phyloP scores from a whole-genome alignment of 805 yeast genomes.

The Ogataea allantospora region DNA sequence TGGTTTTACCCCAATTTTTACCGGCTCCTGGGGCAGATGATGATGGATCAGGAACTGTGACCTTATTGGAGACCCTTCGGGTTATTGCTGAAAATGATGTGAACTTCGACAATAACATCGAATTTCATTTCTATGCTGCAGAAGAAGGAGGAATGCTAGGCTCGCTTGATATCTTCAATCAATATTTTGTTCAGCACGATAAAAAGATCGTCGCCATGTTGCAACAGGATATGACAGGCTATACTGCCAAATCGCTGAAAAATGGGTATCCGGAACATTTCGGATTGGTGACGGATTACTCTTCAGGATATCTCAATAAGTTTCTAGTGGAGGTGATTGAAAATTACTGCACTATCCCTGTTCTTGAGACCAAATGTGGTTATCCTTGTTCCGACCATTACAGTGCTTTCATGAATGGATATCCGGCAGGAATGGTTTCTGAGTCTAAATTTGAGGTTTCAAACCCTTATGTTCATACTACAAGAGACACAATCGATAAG shows the following conservation, averaged over 20 bases:
- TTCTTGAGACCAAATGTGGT: slow-evolving; percentile 77
- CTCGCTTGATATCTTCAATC: slow-evolving; percentile 70
- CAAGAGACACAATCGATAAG: slow-evolving; percentile 78
- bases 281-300: slow-evolving; percentile 79
- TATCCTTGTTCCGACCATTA: slow-evolving; percentile 95
- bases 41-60: slow-evolving; percentile 83
- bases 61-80: slow-evolving; percentile 66
- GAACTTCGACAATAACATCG: slow-evolving; percentile 59
- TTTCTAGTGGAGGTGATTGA: slow-evolving; percentile 62
- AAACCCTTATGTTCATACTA: slow-evolving; percentile 72
- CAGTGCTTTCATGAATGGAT: slow-evolving; percentile 79
- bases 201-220: slow-evolving; percentile 75
- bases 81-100: slow-evolving; percentile 12
- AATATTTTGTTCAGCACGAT: slow-evolving; percentile 40
- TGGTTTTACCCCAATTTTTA: slow-evolving; percentile 65
- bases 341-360: slow-evolving; percentile 64
- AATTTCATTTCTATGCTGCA: slow-evolving; percentile 91
- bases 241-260: slow-evolving; percentile 50
- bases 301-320: slow-evolving; percentile 51
- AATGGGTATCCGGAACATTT: slow-evolving; percentile 59
- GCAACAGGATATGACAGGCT: slow-evolving; percentile 96
- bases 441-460: slow-evolving; percentile 69
- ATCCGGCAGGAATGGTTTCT: slow-evolving; percentile 77
- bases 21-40: slow-evolving; percentile 95
- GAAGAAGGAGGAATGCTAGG: slow-evolving; percentile 93